Evolutionary conservation across 176 grass and related monocot genomes (phyloP).

Genomic region (Chloris gayana): DNA sequence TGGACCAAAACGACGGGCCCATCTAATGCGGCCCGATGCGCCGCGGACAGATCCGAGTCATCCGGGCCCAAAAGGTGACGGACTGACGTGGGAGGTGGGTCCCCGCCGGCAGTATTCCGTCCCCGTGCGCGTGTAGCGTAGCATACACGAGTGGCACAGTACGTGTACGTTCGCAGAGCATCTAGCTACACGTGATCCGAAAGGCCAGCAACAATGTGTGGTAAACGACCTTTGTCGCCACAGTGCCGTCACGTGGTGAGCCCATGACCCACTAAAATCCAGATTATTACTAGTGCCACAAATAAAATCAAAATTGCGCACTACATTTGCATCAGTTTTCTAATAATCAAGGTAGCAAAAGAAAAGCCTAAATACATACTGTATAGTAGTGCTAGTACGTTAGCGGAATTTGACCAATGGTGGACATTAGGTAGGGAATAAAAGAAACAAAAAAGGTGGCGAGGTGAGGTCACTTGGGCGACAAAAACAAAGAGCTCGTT

Average conservation of each 20-base stretch:
- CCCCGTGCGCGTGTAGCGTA: not conserved
- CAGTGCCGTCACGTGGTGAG: not conserved
- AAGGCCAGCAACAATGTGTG: not conserved
- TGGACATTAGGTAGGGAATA: not conserved
- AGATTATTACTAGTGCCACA: not conserved
- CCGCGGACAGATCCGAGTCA: constrained; percentile 45
- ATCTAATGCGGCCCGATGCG: not conserved
- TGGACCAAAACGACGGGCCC: not conserved
- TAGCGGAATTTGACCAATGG: not conserved
- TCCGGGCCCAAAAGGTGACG: constrained; percentile 21
- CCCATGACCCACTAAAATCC: not conserved
- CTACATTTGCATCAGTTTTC: not conserved
- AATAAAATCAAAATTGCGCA: not conserved
- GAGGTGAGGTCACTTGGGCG: not conserved
- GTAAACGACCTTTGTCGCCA: too few relatives aligned
- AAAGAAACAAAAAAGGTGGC: too few relatives aligned
- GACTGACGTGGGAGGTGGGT: too few relatives aligned
- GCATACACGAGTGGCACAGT: not conserved
- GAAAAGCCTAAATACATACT: too few relatives aligned
- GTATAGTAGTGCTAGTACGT: too few relatives aligned
- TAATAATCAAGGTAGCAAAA: not conserved
- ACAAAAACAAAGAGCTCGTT: not conserved
- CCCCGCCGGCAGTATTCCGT: too few relatives aligned
- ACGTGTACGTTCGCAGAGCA: not conserved
- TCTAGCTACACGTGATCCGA: constrained; percentile 14